Percentiles rank a stretch among this genome's conserved stretches.
These are phyloP conservation scores for Tephrocybe sp. DNA, from an alignment of 768 basidiomycete genomes.

Conservation along the genomic window DNA sequence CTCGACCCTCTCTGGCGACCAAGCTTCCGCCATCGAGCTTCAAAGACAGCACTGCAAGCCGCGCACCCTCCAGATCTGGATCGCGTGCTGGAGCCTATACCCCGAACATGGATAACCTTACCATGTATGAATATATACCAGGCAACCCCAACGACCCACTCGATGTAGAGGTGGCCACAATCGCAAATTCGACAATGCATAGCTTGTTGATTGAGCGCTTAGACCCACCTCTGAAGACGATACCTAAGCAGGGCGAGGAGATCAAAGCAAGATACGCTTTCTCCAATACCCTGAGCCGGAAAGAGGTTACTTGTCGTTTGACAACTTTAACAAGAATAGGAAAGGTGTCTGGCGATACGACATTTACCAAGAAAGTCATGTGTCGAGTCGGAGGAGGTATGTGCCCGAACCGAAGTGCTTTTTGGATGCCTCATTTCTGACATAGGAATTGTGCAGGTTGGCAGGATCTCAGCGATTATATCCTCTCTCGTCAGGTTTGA, in stretches of 20 bases:
- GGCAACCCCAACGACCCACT: slow-evolving; percentile 75
- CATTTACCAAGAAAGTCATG: slow-evolving; percentile 80
- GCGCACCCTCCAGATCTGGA: slow-evolving; percentile 62
- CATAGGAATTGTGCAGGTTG: slow-evolving; percentile 47
- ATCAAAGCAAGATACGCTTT: slow-evolving; percentile 84
- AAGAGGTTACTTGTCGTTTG: slow-evolving; percentile 77
- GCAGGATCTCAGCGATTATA: slow-evolving; percentile 78
- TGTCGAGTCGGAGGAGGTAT: slow-evolving; percentile 85
- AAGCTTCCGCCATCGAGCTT: slow-evolving; percentile 78
- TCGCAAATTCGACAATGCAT: slow-evolving; percentile 78
- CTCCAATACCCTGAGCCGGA: slow-evolving; percentile 68
- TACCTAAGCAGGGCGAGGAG: slow-evolving; percentile 75
- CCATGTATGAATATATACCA: slow-evolving; percentile 63
- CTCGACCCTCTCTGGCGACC: slow-evolving; percentile 33
- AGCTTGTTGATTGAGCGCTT: slow-evolving; percentile 77
- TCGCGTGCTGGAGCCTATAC: slow-evolving; percentile 69
- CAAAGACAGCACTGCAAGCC: slow-evolving; percentile 54
- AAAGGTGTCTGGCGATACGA: slow-evolving; percentile 46
- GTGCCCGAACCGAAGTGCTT: slow-evolving; percentile 26
- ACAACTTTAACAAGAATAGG: slow-evolving; percentile 72
- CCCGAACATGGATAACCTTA: slow-evolving; percentile 51
- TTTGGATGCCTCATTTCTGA: slow-evolving; percentile 8
- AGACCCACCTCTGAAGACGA: slow-evolving; percentile 68
- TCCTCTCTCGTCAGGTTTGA: slow-evolving; percentile 75
- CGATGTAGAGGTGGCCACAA: slow-evolving; percentile 71